Conservation (phyloP, 202 grass and related monocot genomes). For the Brachypodium distachyon region DNA sequence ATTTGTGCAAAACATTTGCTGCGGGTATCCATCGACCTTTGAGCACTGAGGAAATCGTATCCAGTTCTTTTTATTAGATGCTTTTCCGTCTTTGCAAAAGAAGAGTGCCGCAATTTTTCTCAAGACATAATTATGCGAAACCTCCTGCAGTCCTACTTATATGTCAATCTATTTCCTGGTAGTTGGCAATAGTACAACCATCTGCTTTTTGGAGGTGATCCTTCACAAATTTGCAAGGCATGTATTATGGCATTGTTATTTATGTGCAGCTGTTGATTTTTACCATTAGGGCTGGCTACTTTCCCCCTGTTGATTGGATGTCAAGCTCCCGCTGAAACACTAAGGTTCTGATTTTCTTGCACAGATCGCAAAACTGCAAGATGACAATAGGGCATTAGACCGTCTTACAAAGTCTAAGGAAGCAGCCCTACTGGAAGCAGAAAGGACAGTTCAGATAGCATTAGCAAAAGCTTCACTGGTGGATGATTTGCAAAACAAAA, state of each 20-base stretch:
- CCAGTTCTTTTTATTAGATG: background rate
- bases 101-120: background rate
- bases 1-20: background rate
- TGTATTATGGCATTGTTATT: background rate
- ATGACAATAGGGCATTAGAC: slow-evolving; percentile 89
- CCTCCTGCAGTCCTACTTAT: background rate
- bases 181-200: background rate
- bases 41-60: background rate
- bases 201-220: background rate
- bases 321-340: slow-evolving; percentile 8
- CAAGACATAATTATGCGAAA: background rate
- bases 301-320: too few relatives aligned
- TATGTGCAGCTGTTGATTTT: background rate
- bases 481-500: slow-evolving; percentile 96
- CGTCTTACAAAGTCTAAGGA: slow-evolving; percentile 97
- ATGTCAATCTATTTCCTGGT: background rate
- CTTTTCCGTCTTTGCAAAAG: background rate
- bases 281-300: too few relatives aligned
- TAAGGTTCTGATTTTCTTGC: background rate
- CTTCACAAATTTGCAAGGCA: background rate
- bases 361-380: slow-evolving; percentile 93
- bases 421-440: slow-evolving; percentile 88
- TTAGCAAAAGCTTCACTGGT: slow-evolving; percentile 92
- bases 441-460: slow-evolving; percentile 87
- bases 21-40: background rate